A percentile compares a stretch with the other conserved stretches of the same genome.
Conservation (phyloP, 805 yeast species). For the Ogataea populi-albae region DNA sequence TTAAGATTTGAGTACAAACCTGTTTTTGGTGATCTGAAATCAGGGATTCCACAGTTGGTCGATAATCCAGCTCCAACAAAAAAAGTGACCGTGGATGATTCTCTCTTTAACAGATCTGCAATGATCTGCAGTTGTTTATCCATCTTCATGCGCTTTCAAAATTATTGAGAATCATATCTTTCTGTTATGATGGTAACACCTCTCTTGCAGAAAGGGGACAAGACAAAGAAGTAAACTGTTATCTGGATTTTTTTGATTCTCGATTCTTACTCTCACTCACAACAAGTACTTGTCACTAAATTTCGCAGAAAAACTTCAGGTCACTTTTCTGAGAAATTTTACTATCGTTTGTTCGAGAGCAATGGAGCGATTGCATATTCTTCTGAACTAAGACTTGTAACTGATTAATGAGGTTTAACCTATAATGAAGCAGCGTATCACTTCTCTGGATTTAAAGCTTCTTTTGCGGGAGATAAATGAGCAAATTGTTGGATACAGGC, state of each 20-base stretch:
- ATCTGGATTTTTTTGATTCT: no score
- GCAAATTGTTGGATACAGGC: constrained; percentile 59
- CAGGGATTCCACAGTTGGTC: constrained; percentile 93
- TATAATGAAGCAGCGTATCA: constrained; percentile 69
- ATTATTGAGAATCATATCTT: neutral
- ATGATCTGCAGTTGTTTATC: constrained; percentile 23
- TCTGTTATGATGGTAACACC: neutral
- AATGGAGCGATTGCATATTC: no score
- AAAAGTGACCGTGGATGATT: constrained; percentile 48
- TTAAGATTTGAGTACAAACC: constrained; percentile 81
- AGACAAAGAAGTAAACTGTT: no score
- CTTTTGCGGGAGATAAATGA: constrained; percentile 62
- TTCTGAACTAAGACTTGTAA: no score
- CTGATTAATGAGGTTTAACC: no score
- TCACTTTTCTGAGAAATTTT: no score
- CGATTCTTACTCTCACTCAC: no score
- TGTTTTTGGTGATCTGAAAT: constrained; percentile 87
- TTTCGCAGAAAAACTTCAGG: no score
- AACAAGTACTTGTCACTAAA: no score
- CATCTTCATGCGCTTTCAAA: constrained; percentile 12
- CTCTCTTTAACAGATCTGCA: constrained; percentile 22
- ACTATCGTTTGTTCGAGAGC: no score
- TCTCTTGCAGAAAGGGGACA: neutral
- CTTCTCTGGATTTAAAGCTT: constrained; percentile 77
- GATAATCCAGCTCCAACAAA: constrained; percentile 94